Base-by-base conservation (phyloP, 2,329 filamentous ascomycete species). In the Neopestalotiopsis rosae region DNA sequence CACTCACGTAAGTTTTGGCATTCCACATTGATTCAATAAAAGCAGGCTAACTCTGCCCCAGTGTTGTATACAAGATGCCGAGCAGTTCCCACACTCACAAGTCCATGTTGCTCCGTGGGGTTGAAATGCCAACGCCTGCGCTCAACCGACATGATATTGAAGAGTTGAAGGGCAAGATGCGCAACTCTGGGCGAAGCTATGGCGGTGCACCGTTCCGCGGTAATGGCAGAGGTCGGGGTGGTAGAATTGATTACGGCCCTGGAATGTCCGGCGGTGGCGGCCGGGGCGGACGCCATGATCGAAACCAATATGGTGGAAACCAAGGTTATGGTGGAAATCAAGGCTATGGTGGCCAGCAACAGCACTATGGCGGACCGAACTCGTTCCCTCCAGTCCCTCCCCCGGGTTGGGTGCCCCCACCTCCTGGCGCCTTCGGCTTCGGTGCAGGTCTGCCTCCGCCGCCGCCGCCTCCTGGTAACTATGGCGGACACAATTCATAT, bases 91-190 rank as follows among this genome's bases (percentile, higher is more conserved):
- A 93, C 74, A 84, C 89, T 4, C 96, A 99, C 82, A 98, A 98
- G 79, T 98, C 95, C 5, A 97, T 97, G 92, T 87, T 99, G 14
- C 86, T 99, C 45, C 91, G 94, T 2, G 96, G 96, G 13, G 90
- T 95, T 52, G 90, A 91, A 74, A 86, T 95, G 68, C 89, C 92
- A 4, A 82, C 87, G 1, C 89, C 93, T 1, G 91, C 90, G 10
- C 88, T 99, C 1, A 92, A 93, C 68, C 87, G 89, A 42, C 88
- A 88, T 69, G 95, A 98, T 76, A 89, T 95, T 67, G 91, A 95
- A 72, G 86, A 88, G 7, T 88, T 95, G 58, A 89, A 90, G 76
- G 86, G 87, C 66, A 91, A 92, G 77, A 84, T 91, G 42, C 84
- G 88, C 67, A 87, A 88, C 70, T 85, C 87, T 28, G 91, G 93